Percentiles rank a stretch among this genome's conserved stretches.
Conservation (phyloP, 2,329 filamentous ascomycete species). For the Neonectria coccinea region DNA sequence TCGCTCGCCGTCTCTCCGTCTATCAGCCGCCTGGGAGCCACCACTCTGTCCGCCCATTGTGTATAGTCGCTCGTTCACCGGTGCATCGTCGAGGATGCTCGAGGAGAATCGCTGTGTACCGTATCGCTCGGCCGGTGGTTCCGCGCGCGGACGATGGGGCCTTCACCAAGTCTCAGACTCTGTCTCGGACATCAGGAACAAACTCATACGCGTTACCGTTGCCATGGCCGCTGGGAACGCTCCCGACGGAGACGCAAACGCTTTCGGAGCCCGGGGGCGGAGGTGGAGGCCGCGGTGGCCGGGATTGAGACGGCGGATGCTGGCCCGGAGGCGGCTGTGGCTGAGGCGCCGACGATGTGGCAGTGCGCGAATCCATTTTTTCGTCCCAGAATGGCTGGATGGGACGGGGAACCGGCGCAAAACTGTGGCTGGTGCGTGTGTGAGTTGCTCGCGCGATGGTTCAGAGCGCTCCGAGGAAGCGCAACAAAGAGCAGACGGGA, state of each 20-base stretch:
- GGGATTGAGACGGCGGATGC: not conserved
- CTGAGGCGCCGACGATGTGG: not conserved
- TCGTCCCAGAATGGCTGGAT: not conserved
- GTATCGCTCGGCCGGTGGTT: not conserved
- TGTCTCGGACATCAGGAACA: not conserved
- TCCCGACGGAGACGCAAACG: slow-evolving; percentile 9
- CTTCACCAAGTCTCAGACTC: slow-evolving; percentile 11
- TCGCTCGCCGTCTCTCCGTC: not conserved
- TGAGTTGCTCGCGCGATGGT: not conserved
- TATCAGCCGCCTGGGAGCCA: not conserved
- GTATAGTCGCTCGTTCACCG: slow-evolving; percentile 14
- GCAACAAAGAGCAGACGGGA: not conserved
- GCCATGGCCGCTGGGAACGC: not conserved
- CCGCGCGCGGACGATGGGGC: not conserved
- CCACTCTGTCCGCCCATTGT: not conserved
- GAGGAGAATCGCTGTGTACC: not conserved
- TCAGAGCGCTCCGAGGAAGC: not conserved
- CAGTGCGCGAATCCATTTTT: not conserved
- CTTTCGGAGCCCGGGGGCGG: slow-evolving; percentile 11
- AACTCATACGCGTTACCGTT: not conserved
- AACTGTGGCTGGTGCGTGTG: slow-evolving; percentile 1
- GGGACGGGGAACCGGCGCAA: not conserved
- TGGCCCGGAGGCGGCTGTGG: slow-evolving; percentile 8
- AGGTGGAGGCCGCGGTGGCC: slow-evolving; percentile 1
- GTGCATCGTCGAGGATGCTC: not conserved